phyloP scores from a whole-genome alignment of 2,329 filamentous ascomycete species.

The Onygenales sp. region DNA sequence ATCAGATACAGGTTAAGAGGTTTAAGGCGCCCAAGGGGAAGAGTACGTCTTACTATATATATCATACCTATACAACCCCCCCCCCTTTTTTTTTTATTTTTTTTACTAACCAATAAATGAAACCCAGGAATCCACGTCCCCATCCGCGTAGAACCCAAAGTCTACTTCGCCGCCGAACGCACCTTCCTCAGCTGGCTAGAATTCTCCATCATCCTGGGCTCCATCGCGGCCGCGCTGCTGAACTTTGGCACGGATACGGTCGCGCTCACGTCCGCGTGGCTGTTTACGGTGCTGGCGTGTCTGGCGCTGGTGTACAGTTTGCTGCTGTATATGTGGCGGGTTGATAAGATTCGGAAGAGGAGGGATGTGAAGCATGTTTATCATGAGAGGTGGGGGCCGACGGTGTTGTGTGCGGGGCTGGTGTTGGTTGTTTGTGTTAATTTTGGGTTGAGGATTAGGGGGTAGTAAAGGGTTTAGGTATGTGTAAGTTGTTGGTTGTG shows the following conservation, averaged over 20 bases:
- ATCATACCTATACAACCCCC: not conserved
- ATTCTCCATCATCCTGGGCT: conserved; percentile 88
- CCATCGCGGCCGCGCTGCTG: conserved; percentile 72
- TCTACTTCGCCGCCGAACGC: conserved; percentile 91
- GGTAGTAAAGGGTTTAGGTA: conserved; percentile 31
- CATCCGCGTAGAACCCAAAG: conserved; percentile 91
- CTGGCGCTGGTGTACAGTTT: conserved; percentile 74
- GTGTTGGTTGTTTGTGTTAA: conserved; percentile 68
- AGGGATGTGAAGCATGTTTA: conserved; percentile 67
- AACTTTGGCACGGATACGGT: conserved; percentile 60
- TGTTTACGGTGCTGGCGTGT: conserved; percentile 75
- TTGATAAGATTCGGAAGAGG: conserved; percentile 71
- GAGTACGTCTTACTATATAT: conserved; percentile 26
- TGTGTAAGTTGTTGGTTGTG: not conserved
- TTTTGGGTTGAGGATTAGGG: conserved; percentile 67
- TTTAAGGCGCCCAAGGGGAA: conserved; percentile 51
- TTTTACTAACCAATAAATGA: conserved; percentile 27
- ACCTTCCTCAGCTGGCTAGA: conserved; percentile 97
- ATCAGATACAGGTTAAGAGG: conserved; percentile 38
- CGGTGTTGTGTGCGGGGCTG: conserved; percentile 61
- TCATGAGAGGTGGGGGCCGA: conserved; percentile 84
- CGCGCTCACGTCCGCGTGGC: conserved; percentile 60
- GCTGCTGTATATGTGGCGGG: conserved; percentile 77
- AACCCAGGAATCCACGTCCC: conserved; percentile 88
- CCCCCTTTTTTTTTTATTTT: not conserved